Conservation (phyloP, 305 asterid species). For the Nicotiana rustica region DNA sequence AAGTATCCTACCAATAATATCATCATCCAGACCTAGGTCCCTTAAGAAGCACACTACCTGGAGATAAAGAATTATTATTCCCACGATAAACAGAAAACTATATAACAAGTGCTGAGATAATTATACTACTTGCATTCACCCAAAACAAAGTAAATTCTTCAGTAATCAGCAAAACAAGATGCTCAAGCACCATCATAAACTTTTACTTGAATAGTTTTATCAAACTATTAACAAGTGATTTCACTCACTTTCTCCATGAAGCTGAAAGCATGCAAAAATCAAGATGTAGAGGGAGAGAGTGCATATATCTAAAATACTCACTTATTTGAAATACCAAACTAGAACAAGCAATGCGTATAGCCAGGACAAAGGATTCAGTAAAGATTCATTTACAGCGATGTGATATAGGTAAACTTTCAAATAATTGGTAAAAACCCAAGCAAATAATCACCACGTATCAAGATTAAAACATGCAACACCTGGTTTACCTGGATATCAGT, state of each 20-base stretch:
- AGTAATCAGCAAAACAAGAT: slow-evolving; percentile 2
- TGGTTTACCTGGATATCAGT: background rate
- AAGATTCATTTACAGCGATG: background rate
- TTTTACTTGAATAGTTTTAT: slow-evolving; percentile 6
- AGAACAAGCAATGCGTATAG: slow-evolving; percentile 19
- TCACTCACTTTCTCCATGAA: background rate
- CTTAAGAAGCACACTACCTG: slow-evolving; percentile 80
- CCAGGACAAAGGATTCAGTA: slow-evolving; percentile 28
- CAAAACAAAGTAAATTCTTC: background rate
- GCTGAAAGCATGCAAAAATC: slow-evolving; percentile 20
- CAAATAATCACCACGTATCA: slow-evolving; percentile 13
- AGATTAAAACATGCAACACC: slow-evolving; percentile 1
- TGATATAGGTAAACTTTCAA: slow-evolving; percentile 22
- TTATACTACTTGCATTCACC: slow-evolving; percentile 26
- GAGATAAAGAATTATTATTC: slow-evolving; percentile 32
- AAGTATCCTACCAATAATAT: slow-evolving; percentile 63
- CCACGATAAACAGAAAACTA: slow-evolving; percentile 11
- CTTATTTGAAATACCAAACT: slow-evolving; percentile 10
- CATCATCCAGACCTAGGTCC: slow-evolving; percentile 76
- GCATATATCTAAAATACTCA: slow-evolving; percentile 3
- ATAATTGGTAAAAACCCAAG: slow-evolving; percentile 23
- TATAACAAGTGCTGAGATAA: slow-evolving; percentile 22
- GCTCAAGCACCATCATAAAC: slow-evolving; percentile 26
- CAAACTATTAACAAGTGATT: background rate
- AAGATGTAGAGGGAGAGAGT: slow-evolving; percentile 3